Evolutionary conservation across 2,329 filamentous ascomycete species (phyloP).

Genomic region (Remersonia thermophila): DNA sequence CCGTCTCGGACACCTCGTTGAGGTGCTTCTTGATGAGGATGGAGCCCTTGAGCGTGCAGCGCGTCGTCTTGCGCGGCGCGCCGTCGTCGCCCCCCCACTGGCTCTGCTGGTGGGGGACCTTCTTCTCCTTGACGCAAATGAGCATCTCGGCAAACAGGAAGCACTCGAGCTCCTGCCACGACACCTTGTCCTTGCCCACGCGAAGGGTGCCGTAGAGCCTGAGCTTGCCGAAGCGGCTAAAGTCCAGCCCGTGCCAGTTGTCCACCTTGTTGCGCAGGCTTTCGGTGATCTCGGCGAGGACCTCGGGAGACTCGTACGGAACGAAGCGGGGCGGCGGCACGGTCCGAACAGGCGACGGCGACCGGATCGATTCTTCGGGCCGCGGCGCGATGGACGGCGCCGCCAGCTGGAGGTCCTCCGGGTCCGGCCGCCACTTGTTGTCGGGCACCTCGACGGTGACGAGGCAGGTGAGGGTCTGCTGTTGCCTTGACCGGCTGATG

Average conservation of each 20-base stretch:
- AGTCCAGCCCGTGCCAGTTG: slow-evolving; percentile 96
- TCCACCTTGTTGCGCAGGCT: slow-evolving; percentile 79
- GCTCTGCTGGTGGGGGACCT: slow-evolving; percentile 39
- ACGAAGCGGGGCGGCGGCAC: slow-evolving; percentile 41
- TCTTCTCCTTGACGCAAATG: slow-evolving; percentile 98
- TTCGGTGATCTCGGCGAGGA: slow-evolving; percentile 75
- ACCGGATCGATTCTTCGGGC: slow-evolving; percentile 40
- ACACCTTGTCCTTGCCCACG: slow-evolving; percentile 89
- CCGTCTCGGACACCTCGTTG: slow-evolving; percentile 69
- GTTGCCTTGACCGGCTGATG: slow-evolving; percentile 78
- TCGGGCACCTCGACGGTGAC: slow-evolving; percentile 90
- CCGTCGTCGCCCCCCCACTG: slow-evolving; percentile 52
- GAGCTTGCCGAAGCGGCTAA: slow-evolving; percentile 81
- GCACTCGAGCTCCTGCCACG: slow-evolving; percentile 96
- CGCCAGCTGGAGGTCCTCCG: slow-evolving; percentile 59
- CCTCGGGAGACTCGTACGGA: slow-evolving; percentile 64
- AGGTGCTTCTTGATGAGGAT: slow-evolving; percentile 98
- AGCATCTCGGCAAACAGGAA: slow-evolving; percentile 98
- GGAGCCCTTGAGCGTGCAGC: slow-evolving; percentile 89
- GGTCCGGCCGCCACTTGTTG: slow-evolving; percentile 77
- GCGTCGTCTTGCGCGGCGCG: slow-evolving; percentile 49
- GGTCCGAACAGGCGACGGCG: slow-evolving; percentile 46
- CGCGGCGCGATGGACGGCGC: slow-evolving; percentile 29
- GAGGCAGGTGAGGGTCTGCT: slow-evolving; percentile 87
- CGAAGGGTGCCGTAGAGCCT: slow-evolving; percentile 79